Conservation (phyloP, 129 eudicot genomes). For the Apium graveolens region DNA sequence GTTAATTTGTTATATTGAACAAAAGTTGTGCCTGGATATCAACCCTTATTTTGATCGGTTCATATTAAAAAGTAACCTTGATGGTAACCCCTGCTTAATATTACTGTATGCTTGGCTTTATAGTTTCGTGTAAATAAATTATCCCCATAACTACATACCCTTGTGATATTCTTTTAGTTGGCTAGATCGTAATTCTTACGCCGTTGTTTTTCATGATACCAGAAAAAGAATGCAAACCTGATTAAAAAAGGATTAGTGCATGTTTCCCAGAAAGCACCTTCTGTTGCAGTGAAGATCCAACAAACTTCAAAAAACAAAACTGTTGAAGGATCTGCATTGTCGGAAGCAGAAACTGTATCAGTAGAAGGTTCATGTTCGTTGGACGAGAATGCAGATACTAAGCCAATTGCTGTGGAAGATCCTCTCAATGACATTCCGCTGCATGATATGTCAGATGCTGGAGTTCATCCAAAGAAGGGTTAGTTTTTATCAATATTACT, state of each 20-base stretch:
- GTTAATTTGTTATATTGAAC: background rate
- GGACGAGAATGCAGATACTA: slow-evolving; percentile 13
- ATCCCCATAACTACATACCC: background rate
- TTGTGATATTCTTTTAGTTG: slow-evolving; percentile 5
- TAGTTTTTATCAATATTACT: slow-evolving; percentile 4
- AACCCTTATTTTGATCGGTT: background rate
- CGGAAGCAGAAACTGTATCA: slow-evolving; percentile 14
- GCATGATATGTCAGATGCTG: slow-evolving; percentile 7
- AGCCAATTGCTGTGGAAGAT: slow-evolving; percentile 13
- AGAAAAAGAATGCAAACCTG: slow-evolving; percentile 38
- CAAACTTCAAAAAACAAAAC: slow-evolving; percentile 11
- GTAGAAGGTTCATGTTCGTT: slow-evolving; percentile 1
- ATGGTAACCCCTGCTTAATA: slow-evolving; percentile 3
- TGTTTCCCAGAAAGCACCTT: slow-evolving; percentile 21
- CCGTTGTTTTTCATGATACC: slow-evolving; percentile 14
- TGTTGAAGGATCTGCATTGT: slow-evolving; percentile 11
- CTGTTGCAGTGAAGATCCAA: slow-evolving; percentile 19
- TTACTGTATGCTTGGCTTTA: background rate
- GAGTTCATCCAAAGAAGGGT: slow-evolving; percentile 31
- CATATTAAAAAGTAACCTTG: background rate
- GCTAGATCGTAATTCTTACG: slow-evolving; percentile 11
- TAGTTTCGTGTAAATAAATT: background rate
- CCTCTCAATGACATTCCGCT: background rate
- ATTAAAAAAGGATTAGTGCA: slow-evolving; percentile 22
- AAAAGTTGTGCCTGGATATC: background rate